Base-by-base conservation (phyloP, 768 basidiomycete genomes). In the Macrolepiota dolichaula region DNA sequence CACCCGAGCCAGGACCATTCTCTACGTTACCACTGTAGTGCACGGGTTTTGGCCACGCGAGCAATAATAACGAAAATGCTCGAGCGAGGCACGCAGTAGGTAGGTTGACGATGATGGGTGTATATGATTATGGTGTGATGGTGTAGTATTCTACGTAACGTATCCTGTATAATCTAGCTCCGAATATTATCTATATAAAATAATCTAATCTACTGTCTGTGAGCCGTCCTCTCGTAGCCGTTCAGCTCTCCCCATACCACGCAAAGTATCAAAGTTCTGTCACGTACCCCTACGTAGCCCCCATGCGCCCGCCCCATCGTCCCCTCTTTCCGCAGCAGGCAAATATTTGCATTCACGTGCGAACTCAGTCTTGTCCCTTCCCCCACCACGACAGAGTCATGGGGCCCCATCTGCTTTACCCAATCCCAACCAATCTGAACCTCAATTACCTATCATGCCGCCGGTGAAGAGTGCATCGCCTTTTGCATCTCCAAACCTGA, bases 191-290 rank as follows among this genome's bases (percentile, higher is more conserved):
- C n/a, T n/a, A n/a, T n/a, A n/a, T n/a, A n/a, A n/a, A n/a, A n/a
- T n/a, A n/a, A n/a, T n/a, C n/a, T n/a, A n/a, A n/a, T n/a, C n/a
- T n/a, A n/a, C n/a, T n/a, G n/a, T n/a, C n/a, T n/a, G n/a, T n/a
- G n/a, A n/a, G n/a, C n/a, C n/a, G n/a, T n/a, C n/a, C n/a, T n/a
- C n/a, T n/a, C n/a, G n/a, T n/a, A n/a, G n/a, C n/a, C n/a, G n/a
- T n/a, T n/a, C n/a, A n/a, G n/a, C n/a, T n/a, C n/a, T n/a, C n/a
- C n/a, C n/a, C n/a, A n/a, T n/a, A n/a, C n/a, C 24, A 64, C 75
- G 1, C 80, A 81, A 1, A 82, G 80, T 0, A 83, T 85, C 67
- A 76, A 85, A 40, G 66, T 61, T 42, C 40, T 62, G 37, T 51
- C 65, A 42, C 57, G 29, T 87, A 24, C 79, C 81, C 10, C 71